phyloP scores from a whole-genome alignment of 495 filamentous ascomycete species.

The Pseudoneurospora amorphoporcata region DNA sequence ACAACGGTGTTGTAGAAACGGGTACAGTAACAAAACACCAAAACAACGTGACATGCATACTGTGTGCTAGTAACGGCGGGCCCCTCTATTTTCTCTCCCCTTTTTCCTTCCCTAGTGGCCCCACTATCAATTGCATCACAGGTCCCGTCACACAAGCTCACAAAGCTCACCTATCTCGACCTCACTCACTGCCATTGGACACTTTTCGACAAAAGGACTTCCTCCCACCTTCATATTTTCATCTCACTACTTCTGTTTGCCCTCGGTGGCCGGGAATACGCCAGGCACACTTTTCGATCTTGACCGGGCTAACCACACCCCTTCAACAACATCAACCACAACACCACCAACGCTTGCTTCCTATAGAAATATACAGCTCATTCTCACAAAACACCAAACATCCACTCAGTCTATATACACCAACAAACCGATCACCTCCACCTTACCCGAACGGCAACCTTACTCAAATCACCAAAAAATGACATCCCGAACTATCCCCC shows the following conservation, averaged over 20 bases:
- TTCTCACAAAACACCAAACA: not conserved
- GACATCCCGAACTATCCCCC: slow-evolving; percentile 32
- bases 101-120: not conserved
- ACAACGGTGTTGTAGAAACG: not conserved
- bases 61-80: not conserved
- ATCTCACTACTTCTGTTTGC: not conserved
- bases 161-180: not conserved
- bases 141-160: not conserved
- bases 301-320: not conserved
- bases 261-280: not conserved
- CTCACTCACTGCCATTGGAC: not conserved
- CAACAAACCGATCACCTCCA: not conserved
- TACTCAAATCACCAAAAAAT: not conserved
- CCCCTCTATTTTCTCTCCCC: not conserved
- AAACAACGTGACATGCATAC: not conserved
- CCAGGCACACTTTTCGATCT: not conserved
- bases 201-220: not conserved
- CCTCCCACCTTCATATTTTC: not conserved
- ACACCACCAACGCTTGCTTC: not conserved
- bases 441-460: not conserved
- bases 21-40: not conserved
- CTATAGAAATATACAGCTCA: not conserved
- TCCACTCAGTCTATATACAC: too few species aligned
- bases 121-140: not conserved
- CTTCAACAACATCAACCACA: not conserved